phyloP scores from a whole-genome alignment of 139 green algal species.

The Chlamydomonas schloesseri region DNA sequence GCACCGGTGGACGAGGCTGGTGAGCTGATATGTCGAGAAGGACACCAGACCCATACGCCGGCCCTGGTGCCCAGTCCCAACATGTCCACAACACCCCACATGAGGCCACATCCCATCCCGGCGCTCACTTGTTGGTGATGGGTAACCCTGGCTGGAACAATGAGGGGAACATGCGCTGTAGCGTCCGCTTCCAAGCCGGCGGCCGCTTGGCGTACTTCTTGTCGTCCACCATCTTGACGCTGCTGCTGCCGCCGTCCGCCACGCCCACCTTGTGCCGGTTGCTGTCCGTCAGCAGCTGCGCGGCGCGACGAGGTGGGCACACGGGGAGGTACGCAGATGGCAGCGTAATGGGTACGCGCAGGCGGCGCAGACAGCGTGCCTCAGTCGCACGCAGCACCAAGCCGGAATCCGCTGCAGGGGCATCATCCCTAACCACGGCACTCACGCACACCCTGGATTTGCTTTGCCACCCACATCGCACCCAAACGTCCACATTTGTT shows the following conservation, averaged over 20 bases:
- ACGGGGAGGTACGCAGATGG: too few species aligned
- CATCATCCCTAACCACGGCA: neutral
- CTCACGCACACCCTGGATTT: too few species aligned
- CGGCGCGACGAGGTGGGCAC: slow-evolving; percentile 34
- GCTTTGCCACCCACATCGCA: too few species aligned
- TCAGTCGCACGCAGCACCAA: too few species aligned
- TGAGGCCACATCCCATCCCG: neutral
- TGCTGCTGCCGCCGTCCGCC: neutral
- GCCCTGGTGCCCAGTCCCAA: too few species aligned
- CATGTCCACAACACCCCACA: too few species aligned
- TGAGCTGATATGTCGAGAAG: too few species aligned
- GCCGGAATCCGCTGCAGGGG: too few species aligned
- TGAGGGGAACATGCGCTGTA: slow-evolving; percentile 76
- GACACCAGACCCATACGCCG: too few species aligned
- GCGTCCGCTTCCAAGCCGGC: slow-evolving; percentile 60
- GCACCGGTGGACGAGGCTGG: too few species aligned
- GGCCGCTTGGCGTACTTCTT: slow-evolving; percentile 74
- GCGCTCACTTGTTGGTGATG: slow-evolving; percentile 63
- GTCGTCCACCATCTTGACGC: slow-evolving; percentile 49
- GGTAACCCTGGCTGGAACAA: slow-evolving; percentile 73
- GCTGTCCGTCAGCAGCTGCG: slow-evolving; percentile 43
- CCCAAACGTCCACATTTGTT: too few species aligned
- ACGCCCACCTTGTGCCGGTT: slow-evolving; percentile 38
- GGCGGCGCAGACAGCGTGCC: too few species aligned
- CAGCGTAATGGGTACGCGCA: neutral